phyloP scores from a whole-genome alignment of 75 land plant genomes.

The Sequoia sempervirens region DNA sequence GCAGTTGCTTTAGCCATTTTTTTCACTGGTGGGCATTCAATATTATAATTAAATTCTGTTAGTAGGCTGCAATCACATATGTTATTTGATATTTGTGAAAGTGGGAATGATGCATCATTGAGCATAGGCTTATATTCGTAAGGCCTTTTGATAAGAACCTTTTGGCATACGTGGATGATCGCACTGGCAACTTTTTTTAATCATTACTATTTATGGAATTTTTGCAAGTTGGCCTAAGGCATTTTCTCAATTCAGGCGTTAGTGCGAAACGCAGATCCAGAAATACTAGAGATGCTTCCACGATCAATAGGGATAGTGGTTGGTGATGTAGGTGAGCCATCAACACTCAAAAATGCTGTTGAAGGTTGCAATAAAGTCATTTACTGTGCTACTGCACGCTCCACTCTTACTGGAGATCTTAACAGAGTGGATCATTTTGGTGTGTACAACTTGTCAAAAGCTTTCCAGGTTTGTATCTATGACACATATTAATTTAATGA shows the following conservation, averaged over 20 bases:
- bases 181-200: not conserved
- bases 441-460: slow-evolving; percentile 78
- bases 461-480: slow-evolving; percentile 71
- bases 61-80: not conserved
- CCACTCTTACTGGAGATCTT: slow-evolving; percentile 84
- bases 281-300: slow-evolving; percentile 81
- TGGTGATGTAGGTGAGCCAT: slow-evolving; percentile 96
- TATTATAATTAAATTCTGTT: not conserved
- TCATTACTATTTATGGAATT: not conserved
- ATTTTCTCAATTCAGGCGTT: slow-evolving; percentile 52
- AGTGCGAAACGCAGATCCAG: slow-evolving; percentile 76
- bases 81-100: not conserved
- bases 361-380: slow-evolving; percentile 93
- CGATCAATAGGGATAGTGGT: slow-evolving; percentile 81
- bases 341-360: slow-evolving; percentile 61
- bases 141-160: not conserved
- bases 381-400: slow-evolving; percentile 93
- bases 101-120: not conserved
- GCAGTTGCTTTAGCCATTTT: too few relatives aligned
- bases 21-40: too few relatives aligned
- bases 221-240: not conserved
- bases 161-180: not conserved
- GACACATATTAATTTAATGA: not conserved
- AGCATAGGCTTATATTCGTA: not conserved
- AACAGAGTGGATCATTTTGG: slow-evolving; percentile 83